Evolutionary conservation across 2,329 filamentous ascomycete genomes (phyloP), one percentile per base, ranked within the genome.

Genomic region (Didymella exigua): DNA sequence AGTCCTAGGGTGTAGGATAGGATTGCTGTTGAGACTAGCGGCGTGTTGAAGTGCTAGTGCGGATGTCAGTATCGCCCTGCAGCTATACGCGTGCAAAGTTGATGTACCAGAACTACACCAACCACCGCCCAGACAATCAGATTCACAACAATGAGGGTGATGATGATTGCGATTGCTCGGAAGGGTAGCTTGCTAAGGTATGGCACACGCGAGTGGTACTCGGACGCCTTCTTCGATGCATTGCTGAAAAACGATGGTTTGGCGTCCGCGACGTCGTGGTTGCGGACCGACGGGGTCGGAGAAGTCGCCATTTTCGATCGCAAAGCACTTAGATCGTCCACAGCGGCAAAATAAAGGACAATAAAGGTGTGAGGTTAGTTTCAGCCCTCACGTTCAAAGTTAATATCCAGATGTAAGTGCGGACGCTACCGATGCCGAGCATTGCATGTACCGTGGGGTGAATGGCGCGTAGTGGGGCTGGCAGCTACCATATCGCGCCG

Each of bases 1-100:
- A 98, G 83, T 2, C 93, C 93, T 10, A 98, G 84, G 0, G 91
- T 91, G 75, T 96, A 98, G 23, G 93, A 88, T 0, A 98, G 84
- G 2, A 93, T 86, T 1, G 92, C 91, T 2, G 92, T 88, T 2
- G 89, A 89, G 44, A 93, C 85, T 59, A 97, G 83, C 0, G 81
- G 78, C 0, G 81, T 84, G 55, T 70, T 66, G 40, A 62, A 74
- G 48, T 73, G 71, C 71, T 74, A 23, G 3, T 7, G 9, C 11
- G 1, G 9, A n/a, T n/a, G 10, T 40, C 16, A 34, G 36, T 11
- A 21, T 13, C 7, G 8, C 24, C 5, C 5, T 36, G 27, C 13
- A 31, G 2, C 9, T 14, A 6, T 13, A 1, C 18, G n/a, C 6
- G 5, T 8, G 14, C 24, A 19, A n/a, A 14, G 2, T 14, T 5